phyloP scores from a whole-genome alignment of 345 rosid species.

The Euphorbia pulcherrima region DNA sequence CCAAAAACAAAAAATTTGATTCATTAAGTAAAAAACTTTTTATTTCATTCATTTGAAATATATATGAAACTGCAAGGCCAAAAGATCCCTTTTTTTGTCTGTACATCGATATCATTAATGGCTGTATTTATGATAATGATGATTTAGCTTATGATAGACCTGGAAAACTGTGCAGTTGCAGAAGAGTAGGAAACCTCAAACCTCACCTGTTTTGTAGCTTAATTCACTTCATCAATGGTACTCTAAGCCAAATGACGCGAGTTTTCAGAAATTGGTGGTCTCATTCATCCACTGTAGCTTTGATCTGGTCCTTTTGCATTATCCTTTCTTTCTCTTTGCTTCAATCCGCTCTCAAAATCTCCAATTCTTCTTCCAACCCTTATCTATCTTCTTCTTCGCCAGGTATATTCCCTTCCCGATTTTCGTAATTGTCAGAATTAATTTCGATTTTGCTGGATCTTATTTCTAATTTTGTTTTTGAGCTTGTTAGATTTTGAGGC shows the following conservation, averaged over 20 bases:
- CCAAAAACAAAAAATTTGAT: too few relatives aligned
- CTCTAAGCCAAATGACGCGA: conserved; percentile 20
- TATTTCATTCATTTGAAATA: too few relatives aligned
- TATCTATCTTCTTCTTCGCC: conserved; percentile 21
- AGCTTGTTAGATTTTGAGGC: background rate
- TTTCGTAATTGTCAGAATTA: background rate
- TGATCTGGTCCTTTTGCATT: conserved; percentile 49
- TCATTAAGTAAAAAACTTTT: too few relatives aligned
- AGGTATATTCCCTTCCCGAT: conserved; percentile 23
- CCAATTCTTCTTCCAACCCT: conserved; percentile 14
- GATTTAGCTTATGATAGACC: background rate
- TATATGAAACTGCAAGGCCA: too few relatives aligned
- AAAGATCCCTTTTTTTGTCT: too few relatives aligned
- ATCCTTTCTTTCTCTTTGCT: conserved; percentile 44
- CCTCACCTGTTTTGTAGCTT: too few relatives aligned
- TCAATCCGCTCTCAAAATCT: conserved; percentile 44
- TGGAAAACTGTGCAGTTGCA: too few relatives aligned
- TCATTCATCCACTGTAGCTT: conserved; percentile 37
- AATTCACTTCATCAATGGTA: too few relatives aligned
- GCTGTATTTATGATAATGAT: too few relatives aligned
- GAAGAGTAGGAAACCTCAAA: too few relatives aligned
- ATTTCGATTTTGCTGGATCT: background rate
- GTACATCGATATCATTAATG: too few relatives aligned
- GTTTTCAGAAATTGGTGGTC: conserved; percentile 42
- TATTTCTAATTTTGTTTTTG: background rate